Conservation (phyloP, 495 filamentous ascomycete genomes). For the Trichoderma virens region DNA sequence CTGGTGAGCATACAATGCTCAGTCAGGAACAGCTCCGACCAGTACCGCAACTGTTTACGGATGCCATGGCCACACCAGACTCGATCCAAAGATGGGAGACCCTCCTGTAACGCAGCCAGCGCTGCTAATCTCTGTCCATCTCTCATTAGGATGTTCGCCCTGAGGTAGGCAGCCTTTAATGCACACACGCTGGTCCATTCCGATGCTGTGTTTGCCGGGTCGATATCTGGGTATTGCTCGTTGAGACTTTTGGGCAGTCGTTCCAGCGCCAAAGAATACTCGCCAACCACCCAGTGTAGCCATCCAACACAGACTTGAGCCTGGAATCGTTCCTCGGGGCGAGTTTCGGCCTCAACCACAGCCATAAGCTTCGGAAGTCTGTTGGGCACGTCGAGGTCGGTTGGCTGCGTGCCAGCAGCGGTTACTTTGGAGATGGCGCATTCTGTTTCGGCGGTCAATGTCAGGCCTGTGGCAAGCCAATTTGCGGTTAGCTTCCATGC, state of each 20-base stretch:
- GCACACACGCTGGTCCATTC: slow-evolving; percentile 75
- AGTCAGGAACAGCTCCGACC: slow-evolving; percentile 70
- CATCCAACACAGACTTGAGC: slow-evolving; percentile 74
- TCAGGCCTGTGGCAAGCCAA: slow-evolving; percentile 49
- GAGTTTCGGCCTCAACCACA: slow-evolving; percentile 55
- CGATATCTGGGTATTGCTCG: slow-evolving; percentile 41
- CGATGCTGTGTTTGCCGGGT: slow-evolving; percentile 36
- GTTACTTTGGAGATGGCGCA: slow-evolving; percentile 49
- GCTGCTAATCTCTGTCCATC: slow-evolving; percentile 48
- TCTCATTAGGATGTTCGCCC: slow-evolving; percentile 59
- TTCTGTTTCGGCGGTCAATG: slow-evolving; percentile 68
- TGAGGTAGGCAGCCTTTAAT: slow-evolving; percentile 68
- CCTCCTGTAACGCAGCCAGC: slow-evolving; percentile 52
- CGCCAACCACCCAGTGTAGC: slow-evolving; percentile 69
- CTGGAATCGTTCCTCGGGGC: slow-evolving; percentile 66
- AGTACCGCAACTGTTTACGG: slow-evolving; percentile 57
- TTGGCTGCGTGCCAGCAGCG: slow-evolving; percentile 22
- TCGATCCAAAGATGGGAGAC: slow-evolving; percentile 50
- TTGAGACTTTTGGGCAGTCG: slow-evolving; percentile 57
- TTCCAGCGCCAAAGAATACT: slow-evolving; percentile 52
- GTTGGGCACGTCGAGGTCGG: slow-evolving; percentile 35
- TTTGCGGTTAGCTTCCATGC: slow-evolving; percentile 8
- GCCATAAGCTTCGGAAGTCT: slow-evolving; percentile 56
- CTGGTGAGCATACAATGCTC: slow-evolving; percentile 60
- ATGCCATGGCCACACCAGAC: slow-evolving; percentile 34